These are phyloP conservation scores for Cucurbita argyrosperma DNA, from an alignment of 306 rosid genomes.

Conservation along the genomic window DNA sequence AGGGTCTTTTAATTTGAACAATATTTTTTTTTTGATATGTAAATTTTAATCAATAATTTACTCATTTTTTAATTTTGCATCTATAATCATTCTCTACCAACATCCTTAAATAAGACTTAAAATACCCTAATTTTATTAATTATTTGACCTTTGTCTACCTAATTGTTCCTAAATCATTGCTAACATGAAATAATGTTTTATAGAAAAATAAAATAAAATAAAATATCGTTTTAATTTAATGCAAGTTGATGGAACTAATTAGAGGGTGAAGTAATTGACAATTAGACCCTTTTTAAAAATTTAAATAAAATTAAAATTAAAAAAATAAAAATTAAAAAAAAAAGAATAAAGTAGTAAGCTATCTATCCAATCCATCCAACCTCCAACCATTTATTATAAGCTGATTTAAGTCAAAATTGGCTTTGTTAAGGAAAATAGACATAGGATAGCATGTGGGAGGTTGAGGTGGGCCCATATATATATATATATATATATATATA, in stretches of 20 bases:
- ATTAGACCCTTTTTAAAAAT: not conserved
- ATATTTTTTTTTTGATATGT: no score
- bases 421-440: not conserved
- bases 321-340: no score
- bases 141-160: not conserved
- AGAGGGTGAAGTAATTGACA: not conserved
- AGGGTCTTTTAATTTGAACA: no score
- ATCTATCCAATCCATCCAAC: not conserved
- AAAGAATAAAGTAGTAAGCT: no score
- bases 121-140: no score
- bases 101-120: no score
- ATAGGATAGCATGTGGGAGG: conserved; percentile 1
- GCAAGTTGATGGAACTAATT: not conserved
- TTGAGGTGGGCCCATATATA: not conserved
- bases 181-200: not conserved
- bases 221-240: not conserved
- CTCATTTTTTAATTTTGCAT: no score
- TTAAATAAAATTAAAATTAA: no score
- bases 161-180: not conserved
- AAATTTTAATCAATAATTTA: no score
- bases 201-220: not conserved
- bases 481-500: not conserved
- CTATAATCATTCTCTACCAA: no score
- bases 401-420: not conserved
- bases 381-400: not conserved